These are phyloP conservation scores for Erysimum cheiranthoides DNA, from an alignment of 345 rosid genomes.

Conservation along the genomic window DNA sequence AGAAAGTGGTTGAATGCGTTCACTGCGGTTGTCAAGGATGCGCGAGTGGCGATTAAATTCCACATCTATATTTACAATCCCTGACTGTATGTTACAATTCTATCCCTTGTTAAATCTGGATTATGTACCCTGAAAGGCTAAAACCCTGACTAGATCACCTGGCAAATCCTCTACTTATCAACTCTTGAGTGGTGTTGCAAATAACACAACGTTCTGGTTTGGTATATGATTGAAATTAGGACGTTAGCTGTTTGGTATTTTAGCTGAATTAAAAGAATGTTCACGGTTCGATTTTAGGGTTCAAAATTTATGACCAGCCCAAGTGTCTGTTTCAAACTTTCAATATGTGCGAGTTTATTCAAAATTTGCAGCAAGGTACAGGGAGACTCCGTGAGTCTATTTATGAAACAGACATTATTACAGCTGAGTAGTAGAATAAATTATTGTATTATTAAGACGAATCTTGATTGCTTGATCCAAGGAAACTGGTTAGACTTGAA, in stretches of 20 bases:
- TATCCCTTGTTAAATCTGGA: constrained; percentile 23
- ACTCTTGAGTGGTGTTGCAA: constrained; percentile 23
- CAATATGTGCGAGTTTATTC: too few relatives aligned
- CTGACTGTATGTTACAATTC: constrained; percentile 5
- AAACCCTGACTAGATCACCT: constrained; percentile 10
- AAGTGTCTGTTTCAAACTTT: not conserved
- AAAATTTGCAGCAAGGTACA: too few relatives aligned
- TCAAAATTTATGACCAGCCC: too few relatives aligned
- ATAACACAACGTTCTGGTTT: not conserved
- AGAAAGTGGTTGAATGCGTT: constrained; percentile 80
- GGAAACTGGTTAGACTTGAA: not conserved
- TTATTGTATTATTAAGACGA: not conserved
- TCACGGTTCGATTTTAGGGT: not conserved
- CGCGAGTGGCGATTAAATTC: constrained; percentile 70
- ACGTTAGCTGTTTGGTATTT: not conserved
- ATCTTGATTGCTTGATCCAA: not conserved
- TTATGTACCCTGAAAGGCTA: constrained; percentile 5
- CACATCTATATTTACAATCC: not conserved
- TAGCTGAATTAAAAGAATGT: not conserved
- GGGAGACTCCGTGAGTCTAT: too few relatives aligned
- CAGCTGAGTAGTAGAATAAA: too few relatives aligned
- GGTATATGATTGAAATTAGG: constrained; percentile 15
- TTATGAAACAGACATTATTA: too few relatives aligned
- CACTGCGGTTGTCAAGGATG: constrained; percentile 90
- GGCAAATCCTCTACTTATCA: constrained; percentile 23